Base-by-base conservation (phyloP, 2,329 filamentous ascomycete species). In the Scedosporium aurantiacum region DNA sequence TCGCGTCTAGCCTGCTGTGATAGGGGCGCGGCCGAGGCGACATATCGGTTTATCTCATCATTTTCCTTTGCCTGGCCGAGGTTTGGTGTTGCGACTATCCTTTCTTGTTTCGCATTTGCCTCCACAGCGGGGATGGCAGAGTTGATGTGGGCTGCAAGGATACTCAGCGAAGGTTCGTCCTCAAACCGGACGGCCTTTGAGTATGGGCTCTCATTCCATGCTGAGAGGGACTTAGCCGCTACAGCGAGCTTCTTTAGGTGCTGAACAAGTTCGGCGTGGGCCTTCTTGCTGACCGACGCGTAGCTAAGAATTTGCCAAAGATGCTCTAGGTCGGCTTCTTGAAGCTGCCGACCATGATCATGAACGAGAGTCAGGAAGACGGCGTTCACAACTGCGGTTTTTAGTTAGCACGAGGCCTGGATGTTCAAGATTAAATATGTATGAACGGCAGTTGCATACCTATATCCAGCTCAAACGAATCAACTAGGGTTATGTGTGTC, bases 71-170 rank as follows among this genome's bases (percentile, higher is more conserved):
- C 18, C 32, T 58, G 18, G 23, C 47, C 41, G 12, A 58, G 41
- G 32, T 50, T 27, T 14, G 41, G 60, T 5, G 57, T 32, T n/a
- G 7, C 10, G n/a, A 58, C 5, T 16, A 32, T 23, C 2, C 54
- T 55, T 5, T 23, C n/a, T 32, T 1, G 6, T 4, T 57, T 55
- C 16, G 37, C 41, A 32, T 27, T 18, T 16, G 58, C 50, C 27
- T 55, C 32, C 8, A 54, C 21, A 5, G 32, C 47, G 5, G 60
- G 52, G 7, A 62, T 18, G 7, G 57, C 57, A 2, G 25, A 40
- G 1, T 60, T 16, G 14, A 62, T 25, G 21, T 64, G 62, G 16
- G 54, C 45, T 7, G 58, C 59, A 8, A 66, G 25, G 8, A 61
- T 60, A 3, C 23, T 27, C 27, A 55, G 6, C 10, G 58, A 54